A percentile compares a stretch with the other conserved stretches of the same genome.
phyloP scores from a whole-genome alignment of 2,329 filamentous ascomycete genomes.

The Fonsecaea erecta region DNA sequence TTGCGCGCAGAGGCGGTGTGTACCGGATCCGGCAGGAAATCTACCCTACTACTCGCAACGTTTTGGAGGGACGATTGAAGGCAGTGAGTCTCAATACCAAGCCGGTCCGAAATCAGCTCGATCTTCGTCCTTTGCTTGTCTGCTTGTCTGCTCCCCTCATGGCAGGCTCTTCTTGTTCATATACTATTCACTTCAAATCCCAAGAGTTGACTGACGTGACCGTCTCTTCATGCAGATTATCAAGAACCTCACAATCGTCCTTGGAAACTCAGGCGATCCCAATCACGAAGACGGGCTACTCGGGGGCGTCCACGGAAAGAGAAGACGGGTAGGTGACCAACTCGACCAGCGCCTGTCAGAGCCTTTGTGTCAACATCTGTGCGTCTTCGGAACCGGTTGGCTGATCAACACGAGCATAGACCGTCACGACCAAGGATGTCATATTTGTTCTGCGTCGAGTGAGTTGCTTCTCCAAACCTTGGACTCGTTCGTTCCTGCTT shows the following conservation, averaged over 20 bases:
- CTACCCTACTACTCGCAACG: slow-evolving; percentile 40
- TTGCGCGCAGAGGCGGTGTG: slow-evolving; percentile 46
- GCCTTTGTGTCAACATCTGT: not conserved
- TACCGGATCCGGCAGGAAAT: slow-evolving; percentile 40
- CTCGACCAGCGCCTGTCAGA: not conserved
- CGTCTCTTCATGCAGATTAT: not conserved
- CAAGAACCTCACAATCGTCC: not conserved
- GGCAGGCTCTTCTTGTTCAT: not conserved
- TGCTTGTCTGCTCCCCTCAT: too few species aligned
- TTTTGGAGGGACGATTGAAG: slow-evolving; percentile 33
- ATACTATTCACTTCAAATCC: not conserved
- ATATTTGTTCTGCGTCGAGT: slow-evolving; percentile 25
- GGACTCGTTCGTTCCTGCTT: not conserved
- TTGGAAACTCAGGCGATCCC: slow-evolving; percentile 9
- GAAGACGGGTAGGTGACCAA: not conserved
- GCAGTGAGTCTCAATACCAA: slow-evolving; percentile 32
- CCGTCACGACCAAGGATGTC: slow-evolving; percentile 27
- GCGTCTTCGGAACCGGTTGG: not conserved
- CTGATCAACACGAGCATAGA: slow-evolving; percentile 4
- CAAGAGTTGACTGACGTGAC: not conserved
- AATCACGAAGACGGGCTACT: not conserved
- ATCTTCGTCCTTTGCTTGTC: not conserved
- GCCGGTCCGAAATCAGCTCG: slow-evolving; percentile 6
- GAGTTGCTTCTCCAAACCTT: not conserved
- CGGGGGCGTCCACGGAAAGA: not conserved